Conservation (phyloP, 1,284 basidiomycete genomes). For the Moesziomyces globuligerus region DNA sequence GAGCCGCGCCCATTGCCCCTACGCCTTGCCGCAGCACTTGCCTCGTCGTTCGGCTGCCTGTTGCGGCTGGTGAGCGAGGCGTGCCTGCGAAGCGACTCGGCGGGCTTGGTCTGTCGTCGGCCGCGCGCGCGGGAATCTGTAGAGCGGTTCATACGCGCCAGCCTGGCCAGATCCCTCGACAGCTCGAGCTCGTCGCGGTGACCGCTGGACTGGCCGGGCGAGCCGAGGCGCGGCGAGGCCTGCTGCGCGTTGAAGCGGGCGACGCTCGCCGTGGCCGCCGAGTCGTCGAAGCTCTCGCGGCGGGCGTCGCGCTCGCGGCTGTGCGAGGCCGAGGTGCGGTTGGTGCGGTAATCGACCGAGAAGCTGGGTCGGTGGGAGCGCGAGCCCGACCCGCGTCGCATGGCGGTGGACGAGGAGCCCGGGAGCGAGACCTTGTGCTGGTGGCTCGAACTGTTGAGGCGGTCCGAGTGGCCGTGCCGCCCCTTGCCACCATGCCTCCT, state of each 20-base stretch:
- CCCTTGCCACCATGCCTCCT: slow-evolving; percentile 62
- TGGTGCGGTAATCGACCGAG: slow-evolving; percentile 33
- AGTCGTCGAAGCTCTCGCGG: slow-evolving; percentile 37
- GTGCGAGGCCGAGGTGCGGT: slow-evolving; percentile 8
- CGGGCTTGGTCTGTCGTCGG: slow-evolving; percentile 9
- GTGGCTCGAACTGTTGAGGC: slow-evolving; percentile 31
- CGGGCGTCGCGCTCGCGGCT: slow-evolving; percentile 16
- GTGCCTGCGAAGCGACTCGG: slow-evolving; percentile 26
- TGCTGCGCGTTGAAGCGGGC: slow-evolving; percentile 15
- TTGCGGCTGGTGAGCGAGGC: slow-evolving; percentile 24
- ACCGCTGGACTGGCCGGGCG: slow-evolving; percentile 8
- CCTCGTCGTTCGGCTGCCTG: slow-evolving; percentile 1
- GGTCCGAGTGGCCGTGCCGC: slow-evolving; percentile 33
- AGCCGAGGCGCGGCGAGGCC: slow-evolving; percentile 10
- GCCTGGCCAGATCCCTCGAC: slow-evolving; percentile 36
- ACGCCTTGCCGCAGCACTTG: neutral
- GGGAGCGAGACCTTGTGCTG: slow-evolving; percentile 43
- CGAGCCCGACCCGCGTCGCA: slow-evolving; percentile 30
- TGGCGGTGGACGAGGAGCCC: slow-evolving; percentile 22
- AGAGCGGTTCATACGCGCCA: slow-evolving; percentile 40
- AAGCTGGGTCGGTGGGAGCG: slow-evolving; percentile 40
- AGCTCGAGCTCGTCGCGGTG: slow-evolving; percentile 42
- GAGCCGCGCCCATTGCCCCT: neutral
- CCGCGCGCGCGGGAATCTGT: slow-evolving; percentile 9
- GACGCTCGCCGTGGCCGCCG: slow-evolving; percentile 16